Percentiles rank a stretch among this genome's conserved stretches.
phyloP scores from a whole-genome alignment of 768 basidiomycete genomes.

The Agrocybe praecox region DNA sequence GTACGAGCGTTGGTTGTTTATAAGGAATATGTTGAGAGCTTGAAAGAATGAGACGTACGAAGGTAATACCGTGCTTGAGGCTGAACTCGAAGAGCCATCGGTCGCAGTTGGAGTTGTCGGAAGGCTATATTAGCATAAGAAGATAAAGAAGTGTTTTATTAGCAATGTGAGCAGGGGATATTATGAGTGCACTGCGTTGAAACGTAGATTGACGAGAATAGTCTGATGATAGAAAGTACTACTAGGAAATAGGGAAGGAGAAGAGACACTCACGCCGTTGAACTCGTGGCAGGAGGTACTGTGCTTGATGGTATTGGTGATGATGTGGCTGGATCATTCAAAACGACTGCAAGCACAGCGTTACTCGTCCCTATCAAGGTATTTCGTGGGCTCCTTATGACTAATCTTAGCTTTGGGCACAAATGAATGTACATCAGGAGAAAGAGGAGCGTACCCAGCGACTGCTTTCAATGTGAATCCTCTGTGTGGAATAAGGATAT shows the following conservation, averaged over 20 bases:
- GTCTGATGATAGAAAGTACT: too few species aligned
- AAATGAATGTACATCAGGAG: neutral
- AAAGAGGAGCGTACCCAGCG: slow-evolving; percentile 12
- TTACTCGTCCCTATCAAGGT: slow-evolving; percentile 19
- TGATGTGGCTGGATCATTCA: slow-evolving; percentile 1
- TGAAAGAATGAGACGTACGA: slow-evolving; percentile 16
- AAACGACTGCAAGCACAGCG: slow-evolving; percentile 8
- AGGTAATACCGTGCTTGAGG: slow-evolving; percentile 9
- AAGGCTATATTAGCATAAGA: neutral
- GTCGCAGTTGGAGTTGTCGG: neutral
- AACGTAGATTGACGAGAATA: too few species aligned
- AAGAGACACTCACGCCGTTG: neutral
- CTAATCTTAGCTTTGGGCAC: too few species aligned
- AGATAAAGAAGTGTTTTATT: neutral
- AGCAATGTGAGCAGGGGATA: too few species aligned
- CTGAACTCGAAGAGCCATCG: neutral
- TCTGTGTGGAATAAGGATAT: slow-evolving; percentile 10
- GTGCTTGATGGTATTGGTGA: neutral
- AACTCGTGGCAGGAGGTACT: neutral
- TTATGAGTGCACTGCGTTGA: too few species aligned
- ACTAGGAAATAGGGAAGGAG: neutral
- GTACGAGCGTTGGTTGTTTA: too few species aligned
- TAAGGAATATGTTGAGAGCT: too few species aligned
- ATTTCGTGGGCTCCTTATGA: slow-evolving; percentile 16
- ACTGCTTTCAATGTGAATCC: slow-evolving; percentile 18